Conservation (phyloP, 495 filamentous ascomycete genomes). For the Hamigera avellanea region DNA sequence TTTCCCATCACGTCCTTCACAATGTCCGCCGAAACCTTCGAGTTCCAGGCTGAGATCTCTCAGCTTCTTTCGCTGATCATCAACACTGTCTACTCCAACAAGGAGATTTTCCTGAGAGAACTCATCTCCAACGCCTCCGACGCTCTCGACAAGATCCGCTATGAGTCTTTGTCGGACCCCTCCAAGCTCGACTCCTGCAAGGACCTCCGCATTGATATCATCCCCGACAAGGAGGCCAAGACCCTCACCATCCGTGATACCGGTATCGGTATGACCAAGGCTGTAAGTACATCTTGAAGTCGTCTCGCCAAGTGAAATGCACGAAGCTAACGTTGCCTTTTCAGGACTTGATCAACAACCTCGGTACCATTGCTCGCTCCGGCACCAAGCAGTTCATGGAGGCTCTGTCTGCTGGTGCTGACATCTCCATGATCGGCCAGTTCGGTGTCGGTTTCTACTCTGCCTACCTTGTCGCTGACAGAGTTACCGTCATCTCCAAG, state of each 20-base stretch:
- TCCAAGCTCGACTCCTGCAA: conserved; percentile 93
- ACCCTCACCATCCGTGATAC: conserved; percentile 94
- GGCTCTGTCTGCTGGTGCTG: conserved; percentile 92
- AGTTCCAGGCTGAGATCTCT: conserved; percentile 99
- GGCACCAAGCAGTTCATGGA: conserved; percentile 99
- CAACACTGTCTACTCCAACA: conserved; percentile 99
- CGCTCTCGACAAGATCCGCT: conserved; percentile 99
- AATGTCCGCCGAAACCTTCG: conserved; percentile 86
- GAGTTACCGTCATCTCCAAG: conserved; percentile 91
- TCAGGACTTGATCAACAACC: conserved; percentile 97
- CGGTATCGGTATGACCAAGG: conserved; percentile 99
- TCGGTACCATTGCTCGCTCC: conserved; percentile 96
- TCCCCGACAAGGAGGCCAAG: conserved; percentile 92
- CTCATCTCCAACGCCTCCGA: conserved; percentile 96
- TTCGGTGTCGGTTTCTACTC: conserved; percentile 99
- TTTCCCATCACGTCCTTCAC: conserved; percentile 24
- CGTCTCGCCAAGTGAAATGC: no score
- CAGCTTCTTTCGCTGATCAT: conserved; percentile 98
- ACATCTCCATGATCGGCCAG: conserved; percentile 99
- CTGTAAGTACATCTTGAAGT: conserved; percentile 61
- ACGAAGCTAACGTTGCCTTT: background rate
- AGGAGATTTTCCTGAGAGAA: conserved; percentile 99
- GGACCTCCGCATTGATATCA: conserved; percentile 96
- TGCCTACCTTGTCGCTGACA: conserved; percentile 96
- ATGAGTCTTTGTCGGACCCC: conserved; percentile 93